A percentile compares a stretch with the other conserved stretches of the same genome.
Conservation (phyloP, 805 yeast genomes). For the Kazachstania bromeliacearum region DNA sequence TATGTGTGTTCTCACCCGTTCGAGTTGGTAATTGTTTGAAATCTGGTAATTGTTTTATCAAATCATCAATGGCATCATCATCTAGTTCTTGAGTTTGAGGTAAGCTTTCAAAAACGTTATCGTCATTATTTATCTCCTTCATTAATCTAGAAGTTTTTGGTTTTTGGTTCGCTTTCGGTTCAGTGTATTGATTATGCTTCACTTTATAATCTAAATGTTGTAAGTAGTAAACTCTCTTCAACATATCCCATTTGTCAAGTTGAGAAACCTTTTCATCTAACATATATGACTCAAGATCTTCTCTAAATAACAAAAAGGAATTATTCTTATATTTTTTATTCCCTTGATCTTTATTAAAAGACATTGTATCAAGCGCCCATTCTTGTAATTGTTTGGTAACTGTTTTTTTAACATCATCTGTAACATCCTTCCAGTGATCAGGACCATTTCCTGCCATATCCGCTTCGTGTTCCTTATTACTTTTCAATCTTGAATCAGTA, state of each 20-base stretch:
- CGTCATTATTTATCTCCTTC: background rate
- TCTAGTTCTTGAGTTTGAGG: constrained; percentile 22
- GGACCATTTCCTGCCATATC: constrained; percentile 74
- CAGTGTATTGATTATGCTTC: constrained; percentile 21
- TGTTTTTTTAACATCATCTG: constrained; percentile 42
- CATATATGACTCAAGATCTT: constrained; percentile 49
- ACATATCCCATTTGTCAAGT: constrained; percentile 57
- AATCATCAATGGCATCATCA: constrained; percentile 23
- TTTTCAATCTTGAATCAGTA: constrained; percentile 70
- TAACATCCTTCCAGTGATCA: constrained; percentile 48
- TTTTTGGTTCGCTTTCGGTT: constrained; percentile 5
- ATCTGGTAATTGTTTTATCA: constrained; percentile 23
- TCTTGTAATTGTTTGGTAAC: constrained; percentile 47
- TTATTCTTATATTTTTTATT: constrained; percentile 13
- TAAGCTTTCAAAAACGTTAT: constrained; percentile 1
- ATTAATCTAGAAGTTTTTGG: constrained; percentile 1
- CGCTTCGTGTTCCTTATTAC: constrained; percentile 49
- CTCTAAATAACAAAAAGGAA: constrained; percentile 44
- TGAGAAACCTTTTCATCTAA: constrained; percentile 38
- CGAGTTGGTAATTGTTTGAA: background rate
- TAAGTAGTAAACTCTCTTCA: constrained; percentile 61
- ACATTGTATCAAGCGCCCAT: constrained; percentile 42
- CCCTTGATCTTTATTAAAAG: constrained; percentile 20
- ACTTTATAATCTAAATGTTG: constrained; percentile 55
- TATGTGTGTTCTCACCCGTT: constrained; percentile 6